phyloP scores from a whole-genome alignment of 2,329 filamentous ascomycete genomes.

The Neofusicoccum kwambonambiense region DNA sequence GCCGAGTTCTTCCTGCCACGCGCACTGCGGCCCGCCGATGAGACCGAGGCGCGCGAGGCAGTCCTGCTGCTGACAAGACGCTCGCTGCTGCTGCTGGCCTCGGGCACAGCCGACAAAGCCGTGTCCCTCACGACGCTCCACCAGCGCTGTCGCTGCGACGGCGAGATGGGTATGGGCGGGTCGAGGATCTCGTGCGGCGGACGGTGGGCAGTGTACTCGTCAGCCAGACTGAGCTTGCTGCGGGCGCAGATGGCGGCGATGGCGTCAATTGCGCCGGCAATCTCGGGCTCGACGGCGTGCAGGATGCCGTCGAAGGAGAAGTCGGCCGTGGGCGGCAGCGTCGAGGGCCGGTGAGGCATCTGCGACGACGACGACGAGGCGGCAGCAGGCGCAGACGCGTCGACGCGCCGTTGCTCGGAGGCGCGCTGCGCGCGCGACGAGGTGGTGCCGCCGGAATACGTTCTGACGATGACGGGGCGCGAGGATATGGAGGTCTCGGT shows the following conservation, averaged over 20 bases:
- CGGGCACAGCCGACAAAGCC: slow-evolving; percentile 47
- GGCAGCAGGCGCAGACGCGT: slow-evolving; percentile 5
- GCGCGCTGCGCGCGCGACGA: not conserved
- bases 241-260: slow-evolving; percentile 64
- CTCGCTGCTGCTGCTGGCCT: slow-evolving; percentile 48
- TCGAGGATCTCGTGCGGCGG: slow-evolving; percentile 57
- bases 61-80: slow-evolving; percentile 27
- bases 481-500: slow-evolving; percentile 41
- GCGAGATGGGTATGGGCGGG: slow-evolving; percentile 26
- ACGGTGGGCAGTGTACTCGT: slow-evolving; percentile 62
- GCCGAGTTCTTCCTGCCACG: slow-evolving; percentile 19
- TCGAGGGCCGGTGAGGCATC: slow-evolving; percentile 21
- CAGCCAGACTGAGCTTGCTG: slow-evolving; percentile 60
- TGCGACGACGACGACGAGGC: slow-evolving; percentile 21
- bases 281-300: slow-evolving; percentile 58
- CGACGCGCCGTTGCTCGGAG: slow-evolving; percentile 1
- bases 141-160: slow-evolving; percentile 28
- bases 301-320: slow-evolving; percentile 59
- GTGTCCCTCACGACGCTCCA: slow-evolving; percentile 36
- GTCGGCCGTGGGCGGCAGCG: slow-evolving; percentile 49
- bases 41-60: slow-evolving; percentile 7
- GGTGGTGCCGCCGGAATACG: slow-evolving; percentile 32
- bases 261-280: slow-evolving; percentile 57
- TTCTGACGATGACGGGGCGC: slow-evolving; percentile 45
- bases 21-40: slow-evolving; percentile 14